phyloP scores from a whole-genome alignment of 2,329 filamentous ascomycete genomes.

The Cladosporium sp. region DNA sequence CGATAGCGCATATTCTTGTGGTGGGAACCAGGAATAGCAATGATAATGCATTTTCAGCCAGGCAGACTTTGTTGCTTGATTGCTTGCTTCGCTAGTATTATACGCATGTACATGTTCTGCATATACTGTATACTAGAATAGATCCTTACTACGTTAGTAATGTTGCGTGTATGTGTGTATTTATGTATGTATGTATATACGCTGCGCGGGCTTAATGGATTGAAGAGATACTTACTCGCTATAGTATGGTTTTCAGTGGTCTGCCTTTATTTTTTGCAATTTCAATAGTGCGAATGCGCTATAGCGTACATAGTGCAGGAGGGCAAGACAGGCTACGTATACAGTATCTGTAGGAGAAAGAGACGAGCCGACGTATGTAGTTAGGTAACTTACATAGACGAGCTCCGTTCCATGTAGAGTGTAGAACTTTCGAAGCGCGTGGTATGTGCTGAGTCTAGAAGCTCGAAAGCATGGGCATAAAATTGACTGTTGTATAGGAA shows the following conservation, averaged over 20 bases:
- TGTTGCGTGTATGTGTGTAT: too few species aligned
- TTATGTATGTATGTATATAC: too few species aligned
- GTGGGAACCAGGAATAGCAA: neutral
- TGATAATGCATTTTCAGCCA: neutral
- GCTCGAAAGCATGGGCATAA: neutral
- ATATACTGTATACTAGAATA: neutral
- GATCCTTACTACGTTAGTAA: too few species aligned
- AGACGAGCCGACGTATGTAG: too few species aligned
- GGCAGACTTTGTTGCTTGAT: neutral
- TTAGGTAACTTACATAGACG: too few species aligned
- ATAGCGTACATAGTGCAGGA: too few species aligned
- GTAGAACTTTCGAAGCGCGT: neutral
- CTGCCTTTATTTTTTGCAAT: neutral
- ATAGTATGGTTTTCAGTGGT: neutral
- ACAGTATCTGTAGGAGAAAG: too few species aligned
- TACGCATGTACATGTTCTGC: neutral
- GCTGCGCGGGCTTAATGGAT: neutral
- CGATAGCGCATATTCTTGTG: neutral
- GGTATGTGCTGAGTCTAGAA: neutral
- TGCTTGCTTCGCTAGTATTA: neutral
- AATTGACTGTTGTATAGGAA: neutral
- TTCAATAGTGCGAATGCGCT: neutral
- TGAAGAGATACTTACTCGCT: neutral
- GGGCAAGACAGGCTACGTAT: too few species aligned
- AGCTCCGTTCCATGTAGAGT: neutral